Evolutionary conservation across 164 flowering plant species (phyloP).

Genomic region (Chloranthus sessilifolius): DNA sequence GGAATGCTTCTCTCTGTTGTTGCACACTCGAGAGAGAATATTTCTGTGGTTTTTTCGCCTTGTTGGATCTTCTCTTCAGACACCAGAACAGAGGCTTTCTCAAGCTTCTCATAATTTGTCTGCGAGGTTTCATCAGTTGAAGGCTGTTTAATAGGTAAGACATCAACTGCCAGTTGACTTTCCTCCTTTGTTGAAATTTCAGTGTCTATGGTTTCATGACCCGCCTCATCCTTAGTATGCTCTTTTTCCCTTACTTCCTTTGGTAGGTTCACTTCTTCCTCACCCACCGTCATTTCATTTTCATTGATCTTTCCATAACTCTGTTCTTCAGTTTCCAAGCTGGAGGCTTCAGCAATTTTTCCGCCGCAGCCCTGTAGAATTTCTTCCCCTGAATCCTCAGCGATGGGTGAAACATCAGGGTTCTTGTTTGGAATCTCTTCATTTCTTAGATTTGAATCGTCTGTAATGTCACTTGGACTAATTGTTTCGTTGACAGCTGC

Average conservation of each 20-base stretch:
- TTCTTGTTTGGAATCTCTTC: constrained; percentile 2
- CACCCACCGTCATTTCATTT: not conserved
- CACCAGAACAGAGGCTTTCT: constrained; percentile 5
- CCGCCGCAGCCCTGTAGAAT: constrained; percentile 10
- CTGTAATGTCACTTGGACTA: constrained; percentile 2
- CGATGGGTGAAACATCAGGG: constrained; percentile 4
- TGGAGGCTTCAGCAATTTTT: not conserved
- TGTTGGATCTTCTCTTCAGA: constrained; percentile 11
- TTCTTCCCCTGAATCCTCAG: constrained; percentile 10
- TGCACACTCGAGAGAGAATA: not conserved
- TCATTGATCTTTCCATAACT: not conserved
- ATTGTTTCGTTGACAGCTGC: not conserved
- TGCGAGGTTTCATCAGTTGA: constrained; percentile 10
- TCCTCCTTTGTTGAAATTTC: constrained; percentile 3
- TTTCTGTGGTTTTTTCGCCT: not conserved
- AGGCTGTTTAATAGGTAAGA: constrained; percentile 16
- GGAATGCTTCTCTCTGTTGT: constrained; percentile 2
- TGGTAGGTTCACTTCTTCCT: constrained; percentile 4
- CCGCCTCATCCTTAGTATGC: constrained; percentile 14
- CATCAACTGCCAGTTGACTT: constrained; percentile 4
- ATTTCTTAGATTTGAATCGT: constrained; percentile 7
- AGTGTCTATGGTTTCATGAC: not conserved
- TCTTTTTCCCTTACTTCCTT: constrained; percentile 10
- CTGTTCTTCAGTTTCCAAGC: not conserved
- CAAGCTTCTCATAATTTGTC: constrained; percentile 10